Base-by-base conservation (phyloP, 106 monocot species). In the Vanilla planifolia region DNA sequence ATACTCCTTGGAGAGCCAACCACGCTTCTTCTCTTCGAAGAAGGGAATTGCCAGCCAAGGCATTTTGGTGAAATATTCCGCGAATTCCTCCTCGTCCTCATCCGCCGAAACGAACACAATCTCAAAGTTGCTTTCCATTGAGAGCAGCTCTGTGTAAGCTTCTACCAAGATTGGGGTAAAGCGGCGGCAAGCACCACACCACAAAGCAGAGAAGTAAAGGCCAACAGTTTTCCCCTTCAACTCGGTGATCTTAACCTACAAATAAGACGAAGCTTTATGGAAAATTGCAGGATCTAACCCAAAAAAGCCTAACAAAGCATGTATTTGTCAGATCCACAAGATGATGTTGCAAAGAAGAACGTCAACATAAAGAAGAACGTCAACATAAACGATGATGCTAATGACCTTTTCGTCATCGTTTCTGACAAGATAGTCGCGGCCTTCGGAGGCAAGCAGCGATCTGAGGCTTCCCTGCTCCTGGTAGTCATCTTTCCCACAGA, bases 11-110 rank as follows among this genome's bases (percentile, higher is more conserved):
- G 71, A 58, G 11, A 92, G 70, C 15, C 30, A 46, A 10, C 68
- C 42, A 33, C 78, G 62, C 4, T 72, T 53, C 3, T 74, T 43
- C 8, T 61, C 41, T 61, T 87, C 92, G 0, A 78, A 77, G 75
- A 84, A 92, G 20, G 86, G 92, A 24, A 92, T 68, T 14, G 92
- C 83, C 26, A 92, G 78, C 92, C 92, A 92, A 48, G 92, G 92
- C 92, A 92, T 87, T 46, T 64, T 51, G 10, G 75, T 42, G 57
- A 92, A 92, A 73, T 87, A 92, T 0, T 47, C 50, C 8, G 23
- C 14, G 57, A 92, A 87, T 6, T 77, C 33, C 8, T 92, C 73
- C 10, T 80, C 84, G 39, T 78, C 75, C 33, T 81, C 42, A 60
- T 92, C 87, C 7, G 26, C 57, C 7, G 92, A 92, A 44, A 84